Base-by-base conservation (phyloP, 495 filamentous ascomycete species). In the Astrothelium macrocarpum region DNA sequence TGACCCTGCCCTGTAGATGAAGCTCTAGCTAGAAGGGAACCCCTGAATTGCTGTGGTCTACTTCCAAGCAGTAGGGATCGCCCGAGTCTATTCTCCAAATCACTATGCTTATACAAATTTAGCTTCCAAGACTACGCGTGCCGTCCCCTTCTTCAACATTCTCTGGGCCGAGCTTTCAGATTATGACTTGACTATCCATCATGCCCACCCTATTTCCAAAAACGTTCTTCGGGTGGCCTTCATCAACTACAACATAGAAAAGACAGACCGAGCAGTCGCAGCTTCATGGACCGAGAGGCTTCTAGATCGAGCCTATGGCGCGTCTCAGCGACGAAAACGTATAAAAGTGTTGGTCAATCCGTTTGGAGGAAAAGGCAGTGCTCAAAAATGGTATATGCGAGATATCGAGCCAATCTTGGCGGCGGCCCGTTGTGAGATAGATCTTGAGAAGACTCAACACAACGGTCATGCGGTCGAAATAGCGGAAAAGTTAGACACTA, bases 271-370 rank as follows among this genome's bases (percentile, higher is more conserved):
- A 62, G 61, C 74, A 39, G 39, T 61, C 14, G 60, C 62, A 11
- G 42, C 53, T 39, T 70, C 73, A 1, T 96, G 88, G 89, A 71
- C 86, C 11, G 74, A 76, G 2, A 78, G 71, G 45, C 77, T 97
- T 25, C 75, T 96, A 2, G 77, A 84, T 53, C 78, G 79, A 28
- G 82, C 91, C 28, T 97, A 97, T 70, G 87, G 85, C 23, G 77
- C 81, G n/a, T 42, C 49, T 25, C 82, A 87, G 53, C 83, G 80
- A 23, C 80, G 78, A 45, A 93, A 90, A 71, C 83, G 90, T 29
- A 82, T 92, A 68, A 94, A 94, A 75, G 84, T 97, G 32, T 75
- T 97, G 20, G 81, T 98, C 65, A 98, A 97, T 70, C 94, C 94
- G 0, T 88, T 92, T 65, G 90, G 91, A 28, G 94, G 94, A 4